Conservation (phyloP, 306 rosid genomes). For the Quercus wislizeni region DNA sequence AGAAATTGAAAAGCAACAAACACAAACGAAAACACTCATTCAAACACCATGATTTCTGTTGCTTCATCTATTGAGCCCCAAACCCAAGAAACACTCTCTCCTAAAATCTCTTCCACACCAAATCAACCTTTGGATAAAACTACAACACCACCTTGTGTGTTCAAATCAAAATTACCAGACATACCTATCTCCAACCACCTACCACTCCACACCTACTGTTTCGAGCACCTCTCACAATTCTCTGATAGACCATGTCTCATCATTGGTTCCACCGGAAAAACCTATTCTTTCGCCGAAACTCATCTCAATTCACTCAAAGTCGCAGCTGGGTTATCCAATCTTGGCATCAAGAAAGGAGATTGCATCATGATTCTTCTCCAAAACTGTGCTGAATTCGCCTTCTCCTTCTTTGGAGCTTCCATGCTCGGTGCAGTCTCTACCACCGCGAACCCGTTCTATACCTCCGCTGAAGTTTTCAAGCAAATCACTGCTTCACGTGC, state of each 20-base stretch:
- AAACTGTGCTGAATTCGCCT: conserved; percentile 62
- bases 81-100: conserved; percentile 12
- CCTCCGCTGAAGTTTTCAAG: conserved; percentile 65
- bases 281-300: conserved; percentile 54
- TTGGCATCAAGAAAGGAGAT: conserved; percentile 60
- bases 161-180: conserved; percentile 68
- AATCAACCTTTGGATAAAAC: background rate
- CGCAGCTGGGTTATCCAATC: conserved; percentile 53
- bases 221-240: conserved; percentile 35
- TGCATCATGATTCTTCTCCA: conserved; percentile 78
- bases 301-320: conserved; percentile 29
- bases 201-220: conserved; percentile 73
- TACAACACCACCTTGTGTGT: conserved; percentile 17
- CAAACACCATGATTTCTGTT: conserved; percentile 38
- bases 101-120: background rate
- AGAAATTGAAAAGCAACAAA: background rate
- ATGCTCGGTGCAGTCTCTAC: conserved; percentile 76
- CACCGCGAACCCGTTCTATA: conserved; percentile 79
- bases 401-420: conserved; percentile 72
- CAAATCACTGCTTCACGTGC: conserved; percentile 45
- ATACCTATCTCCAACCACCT: conserved; percentile 65
- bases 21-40: background rate
- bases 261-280: conserved; percentile 54
- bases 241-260: conserved; percentile 65
- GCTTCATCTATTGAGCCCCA: conserved; percentile 51